Evolutionary conservation across 176 grass and related monocot genomes (phyloP).

Genomic region (Puccinellia tenuiflora): DNA sequence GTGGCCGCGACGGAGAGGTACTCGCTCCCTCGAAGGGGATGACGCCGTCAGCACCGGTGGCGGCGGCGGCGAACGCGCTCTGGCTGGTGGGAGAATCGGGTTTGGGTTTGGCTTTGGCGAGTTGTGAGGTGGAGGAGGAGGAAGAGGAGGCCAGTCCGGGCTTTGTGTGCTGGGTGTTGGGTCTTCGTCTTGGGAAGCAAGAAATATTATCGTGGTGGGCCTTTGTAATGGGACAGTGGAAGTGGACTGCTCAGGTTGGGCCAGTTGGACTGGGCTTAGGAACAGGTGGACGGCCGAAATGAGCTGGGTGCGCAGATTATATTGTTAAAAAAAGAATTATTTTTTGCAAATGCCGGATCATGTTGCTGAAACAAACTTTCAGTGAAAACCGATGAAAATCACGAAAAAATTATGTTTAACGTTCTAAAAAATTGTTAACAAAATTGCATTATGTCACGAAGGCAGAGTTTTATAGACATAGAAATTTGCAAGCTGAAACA

Average conservation of each 20-base stretch:
- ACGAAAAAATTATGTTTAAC: too few species aligned
- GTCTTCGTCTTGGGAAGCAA: slow-evolving; percentile 22
- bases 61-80: background rate
- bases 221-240: background rate
- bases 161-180: background rate
- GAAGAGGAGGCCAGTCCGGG: background rate
- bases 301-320: too few species aligned
- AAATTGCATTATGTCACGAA: too few species aligned
- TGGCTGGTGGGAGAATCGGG: background rate
- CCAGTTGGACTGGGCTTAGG: background rate
- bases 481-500: too few species aligned
- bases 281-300: too few species aligned
- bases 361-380: too few species aligned
- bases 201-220: background rate
- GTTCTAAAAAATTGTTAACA: too few species aligned
- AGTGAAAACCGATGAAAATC: too few species aligned
- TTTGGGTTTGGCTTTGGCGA: background rate
- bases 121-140: background rate
- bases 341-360: too few species aligned
- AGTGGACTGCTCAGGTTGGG: background rate
- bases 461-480: too few species aligned
- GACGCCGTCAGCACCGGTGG: background rate
- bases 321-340: too few species aligned
- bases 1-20: background rate
- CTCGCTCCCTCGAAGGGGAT: background rate